These are phyloP conservation scores for Ampelomyces quisqualis DNA, from an alignment of 2,329 filamentous ascomycete species.

Conservation along the genomic window DNA sequence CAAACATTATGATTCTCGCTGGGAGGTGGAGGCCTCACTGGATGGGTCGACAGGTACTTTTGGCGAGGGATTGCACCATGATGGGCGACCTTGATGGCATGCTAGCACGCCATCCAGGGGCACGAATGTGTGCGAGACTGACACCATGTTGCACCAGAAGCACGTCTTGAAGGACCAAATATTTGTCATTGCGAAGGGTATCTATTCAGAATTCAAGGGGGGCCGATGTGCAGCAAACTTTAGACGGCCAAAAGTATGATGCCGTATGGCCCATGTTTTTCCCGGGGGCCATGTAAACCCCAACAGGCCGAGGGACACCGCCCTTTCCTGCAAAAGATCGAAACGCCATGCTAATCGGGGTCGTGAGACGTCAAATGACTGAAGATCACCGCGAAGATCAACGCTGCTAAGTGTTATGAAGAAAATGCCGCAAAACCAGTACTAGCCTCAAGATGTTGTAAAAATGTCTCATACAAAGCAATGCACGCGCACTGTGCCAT, in stretches of 20 bases:
- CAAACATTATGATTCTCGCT: too few relatives aligned
- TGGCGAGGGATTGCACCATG: not conserved
- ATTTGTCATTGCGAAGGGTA: not conserved
- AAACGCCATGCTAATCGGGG: not conserved
- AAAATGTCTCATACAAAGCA: constrained; percentile 37
- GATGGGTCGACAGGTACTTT: too few relatives aligned
- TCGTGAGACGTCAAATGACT: not conserved
- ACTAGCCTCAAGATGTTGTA: too few relatives aligned
- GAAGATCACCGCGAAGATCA: not conserved
- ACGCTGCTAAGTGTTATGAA: not conserved
- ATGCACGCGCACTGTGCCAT: constrained; percentile 78
- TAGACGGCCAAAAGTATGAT: too few relatives aligned
- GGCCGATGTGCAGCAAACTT: not conserved
- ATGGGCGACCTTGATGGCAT: constrained; percentile 11
- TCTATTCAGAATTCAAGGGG: not conserved
- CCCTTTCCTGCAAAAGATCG: not conserved
- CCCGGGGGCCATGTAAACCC: too few relatives aligned
- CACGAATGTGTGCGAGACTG: not conserved
- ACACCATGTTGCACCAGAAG: constrained; percentile 4
- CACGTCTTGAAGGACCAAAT: constrained; percentile 1
- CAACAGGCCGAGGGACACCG: not conserved
- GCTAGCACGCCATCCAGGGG: constrained; percentile 21
- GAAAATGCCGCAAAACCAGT: constrained; percentile 2
- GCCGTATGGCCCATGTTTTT: too few relatives aligned
- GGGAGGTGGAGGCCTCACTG: too few relatives aligned